A percentile compares a stretch with the other conserved stretches of the same genome.
Conservation (phyloP, 1,284 basidiomycete species). For the Melampsora abietis-canadensis region DNA sequence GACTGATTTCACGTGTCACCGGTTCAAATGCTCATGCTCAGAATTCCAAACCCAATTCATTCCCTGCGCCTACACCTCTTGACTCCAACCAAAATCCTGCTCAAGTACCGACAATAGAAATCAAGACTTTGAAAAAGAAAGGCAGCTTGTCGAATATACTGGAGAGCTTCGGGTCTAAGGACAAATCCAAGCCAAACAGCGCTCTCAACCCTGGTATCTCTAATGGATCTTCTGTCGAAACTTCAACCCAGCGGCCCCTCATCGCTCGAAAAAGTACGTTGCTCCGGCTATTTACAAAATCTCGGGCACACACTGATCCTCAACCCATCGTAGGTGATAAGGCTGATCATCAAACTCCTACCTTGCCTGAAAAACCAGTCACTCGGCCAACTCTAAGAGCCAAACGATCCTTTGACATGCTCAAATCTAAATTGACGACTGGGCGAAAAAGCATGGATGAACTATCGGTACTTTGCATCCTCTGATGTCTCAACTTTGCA, state of each 20-base stretch:
- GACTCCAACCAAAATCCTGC: background rate
- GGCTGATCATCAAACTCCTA: background rate
- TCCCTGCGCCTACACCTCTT: background rate
- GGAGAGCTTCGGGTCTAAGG: slow-evolving; percentile 17
- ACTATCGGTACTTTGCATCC: slow-evolving; percentile 23
- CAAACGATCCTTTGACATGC: slow-evolving; percentile 35
- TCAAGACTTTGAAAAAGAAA: slow-evolving; percentile 18
- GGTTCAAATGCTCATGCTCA: slow-evolving; percentile 9
- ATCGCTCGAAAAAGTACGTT: slow-evolving; percentile 29
- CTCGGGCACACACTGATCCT: background rate
- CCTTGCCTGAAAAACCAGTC: background rate
- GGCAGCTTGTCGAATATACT: slow-evolving; percentile 29
- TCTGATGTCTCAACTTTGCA: background rate
- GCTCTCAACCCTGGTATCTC: background rate
- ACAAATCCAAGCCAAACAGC: slow-evolving; percentile 14
- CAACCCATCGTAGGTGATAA: background rate
- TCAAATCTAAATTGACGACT: slow-evolving; percentile 11
- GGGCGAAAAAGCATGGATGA: slow-evolving; percentile 42
- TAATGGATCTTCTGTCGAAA: background rate
- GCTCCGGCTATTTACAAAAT: slow-evolving; percentile 9
- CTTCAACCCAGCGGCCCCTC: background rate
- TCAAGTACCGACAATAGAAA: background rate
- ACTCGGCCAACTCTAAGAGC: slow-evolving; percentile 17
- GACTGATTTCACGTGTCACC: slow-evolving; percentile 25
- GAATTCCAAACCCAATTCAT: background rate